Evolutionary conservation across 1,284 basidiomycete species (phyloP).

Genomic region (Cryptococcus floricola): DNA sequence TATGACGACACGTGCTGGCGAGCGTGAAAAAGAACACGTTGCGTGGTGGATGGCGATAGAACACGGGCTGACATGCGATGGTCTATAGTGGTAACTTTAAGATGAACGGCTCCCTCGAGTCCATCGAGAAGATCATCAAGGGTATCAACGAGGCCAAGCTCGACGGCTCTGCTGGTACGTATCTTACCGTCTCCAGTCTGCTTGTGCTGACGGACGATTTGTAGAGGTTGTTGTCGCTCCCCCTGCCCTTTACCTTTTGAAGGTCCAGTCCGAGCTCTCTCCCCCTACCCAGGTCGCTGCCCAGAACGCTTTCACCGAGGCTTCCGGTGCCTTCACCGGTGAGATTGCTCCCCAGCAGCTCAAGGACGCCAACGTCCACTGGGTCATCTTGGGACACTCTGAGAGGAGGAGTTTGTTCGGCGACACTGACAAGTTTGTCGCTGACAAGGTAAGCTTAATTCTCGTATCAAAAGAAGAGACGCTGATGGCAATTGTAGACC

Average conservation of each 20-base stretch:
- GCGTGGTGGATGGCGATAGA: neutral
- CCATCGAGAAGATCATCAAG: slow-evolving; percentile 63
- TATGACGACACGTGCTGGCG: neutral
- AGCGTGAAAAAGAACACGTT: neutral
- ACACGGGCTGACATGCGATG: neutral
- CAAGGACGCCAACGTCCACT: slow-evolving; percentile 78
- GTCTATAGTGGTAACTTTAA: slow-evolving; percentile 85
- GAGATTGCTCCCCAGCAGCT: slow-evolving; percentile 86
- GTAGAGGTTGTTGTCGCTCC: slow-evolving; percentile 88
- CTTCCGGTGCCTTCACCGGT: slow-evolving; percentile 89
- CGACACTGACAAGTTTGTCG: slow-evolving; percentile 79
- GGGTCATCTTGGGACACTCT: slow-evolving; percentile 96
- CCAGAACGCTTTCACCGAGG: slow-evolving; percentile 86
- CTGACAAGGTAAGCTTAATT: slow-evolving; percentile 66
- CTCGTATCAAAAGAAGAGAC: neutral
- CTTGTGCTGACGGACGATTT: neutral
- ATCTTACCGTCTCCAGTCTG: slow-evolving; percentile 3
- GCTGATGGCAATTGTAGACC: slow-evolving; percentile 47
- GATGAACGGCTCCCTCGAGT: slow-evolving; percentile 72
- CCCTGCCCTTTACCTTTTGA: slow-evolving; percentile 78
- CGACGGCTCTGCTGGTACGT: slow-evolving; percentile 67
- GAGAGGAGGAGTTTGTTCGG: slow-evolving; percentile 91
- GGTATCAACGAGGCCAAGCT: slow-evolving; percentile 71
- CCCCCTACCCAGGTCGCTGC: slow-evolving; percentile 73
- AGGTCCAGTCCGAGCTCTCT: slow-evolving; percentile 59